A percentile compares a stretch with the other conserved stretches of the same genome.
Evolutionary conservation across 352 stramenopile genomes (phyloP).

Genomic region (Phytophthora foliorum): DNA sequence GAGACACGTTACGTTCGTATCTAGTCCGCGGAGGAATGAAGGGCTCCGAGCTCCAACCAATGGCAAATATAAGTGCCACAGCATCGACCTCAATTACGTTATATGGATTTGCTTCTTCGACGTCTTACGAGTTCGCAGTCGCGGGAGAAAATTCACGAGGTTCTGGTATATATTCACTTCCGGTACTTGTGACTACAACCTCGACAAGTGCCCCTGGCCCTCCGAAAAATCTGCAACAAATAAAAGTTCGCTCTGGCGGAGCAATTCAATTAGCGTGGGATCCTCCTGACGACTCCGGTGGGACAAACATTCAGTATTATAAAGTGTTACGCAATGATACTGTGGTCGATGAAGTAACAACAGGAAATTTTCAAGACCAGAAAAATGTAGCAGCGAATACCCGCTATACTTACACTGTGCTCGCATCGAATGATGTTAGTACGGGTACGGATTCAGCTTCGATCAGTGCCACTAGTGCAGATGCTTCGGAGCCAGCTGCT

Average conservation of each 20-base stretch:
- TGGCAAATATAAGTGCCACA: constrained; percentile 30
- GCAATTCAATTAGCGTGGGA: constrained; percentile 53
- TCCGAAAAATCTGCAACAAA: constrained; percentile 45
- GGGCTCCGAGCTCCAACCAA: neutral
- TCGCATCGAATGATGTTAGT: constrained; percentile 40
- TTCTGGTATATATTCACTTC: constrained; percentile 44
- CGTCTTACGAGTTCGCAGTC: constrained; percentile 47
- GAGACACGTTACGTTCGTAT: constrained; percentile 40
- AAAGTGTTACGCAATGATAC: constrained; percentile 47
- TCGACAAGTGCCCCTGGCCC: constrained; percentile 36
- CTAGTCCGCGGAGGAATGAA: constrained; percentile 26
- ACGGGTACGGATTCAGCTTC: constrained; percentile 1
- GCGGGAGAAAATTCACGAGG: constrained; percentile 52
- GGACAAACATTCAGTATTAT: constrained; percentile 49
- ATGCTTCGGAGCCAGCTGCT: constrained; percentile 24
- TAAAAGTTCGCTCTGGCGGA: constrained; percentile 47
- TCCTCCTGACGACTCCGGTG: constrained; percentile 47
- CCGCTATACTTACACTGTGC: constrained; percentile 55
- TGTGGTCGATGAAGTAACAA: constrained; percentile 13
- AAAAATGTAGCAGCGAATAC: constrained; percentile 31
- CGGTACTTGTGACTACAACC: constrained; percentile 41
- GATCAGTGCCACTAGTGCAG: constrained; percentile 29
- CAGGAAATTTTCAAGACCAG: constrained; percentile 40
- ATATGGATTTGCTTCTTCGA: constrained; percentile 37
- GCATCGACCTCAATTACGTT: constrained; percentile 23